Evolutionary conservation across 495 filamentous ascomycete species (phyloP).

Genomic region (Penicillium pulvis): DNA sequence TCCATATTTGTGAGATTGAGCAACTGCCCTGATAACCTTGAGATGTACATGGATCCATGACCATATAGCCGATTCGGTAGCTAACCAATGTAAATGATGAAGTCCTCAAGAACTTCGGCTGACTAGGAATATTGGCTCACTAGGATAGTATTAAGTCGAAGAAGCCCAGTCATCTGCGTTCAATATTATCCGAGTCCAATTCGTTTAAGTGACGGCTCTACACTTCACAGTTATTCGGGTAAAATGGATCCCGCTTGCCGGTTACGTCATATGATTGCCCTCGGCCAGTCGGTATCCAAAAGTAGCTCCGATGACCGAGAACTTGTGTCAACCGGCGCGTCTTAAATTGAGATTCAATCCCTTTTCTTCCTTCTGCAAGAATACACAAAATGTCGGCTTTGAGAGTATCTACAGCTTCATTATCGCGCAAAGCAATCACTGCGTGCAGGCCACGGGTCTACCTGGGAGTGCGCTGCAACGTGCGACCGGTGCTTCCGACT

Average conservation of each 20-base stretch:
- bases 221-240: no score
- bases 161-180: no score
- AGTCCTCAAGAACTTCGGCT: no score
- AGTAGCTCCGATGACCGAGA: constrained; percentile 40
- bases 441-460: constrained; percentile 30
- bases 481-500: constrained; percentile 16
- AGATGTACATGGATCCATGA: no score
- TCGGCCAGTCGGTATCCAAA: constrained; percentile 37
- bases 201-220: no score
- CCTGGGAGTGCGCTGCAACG: constrained; percentile 23
- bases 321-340: constrained; percentile 12
- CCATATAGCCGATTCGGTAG: no score
- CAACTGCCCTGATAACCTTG: no score
- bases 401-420: constrained; percentile 28
- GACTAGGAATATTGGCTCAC: no score
- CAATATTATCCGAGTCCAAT: no score
- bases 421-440: constrained; percentile 32
- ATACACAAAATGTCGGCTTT: constrained; percentile 30
- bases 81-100: no score
- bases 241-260: neutral
- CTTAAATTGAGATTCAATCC: constrained; percentile 18
- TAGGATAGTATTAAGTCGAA: no score
- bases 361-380: constrained; percentile 1
- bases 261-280: neutral
- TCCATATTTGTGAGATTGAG: no score